Percentiles rank a stretch among this genome's conserved stretches.
These are phyloP conservation scores for Solanum neorickii DNA, from an alignment of 257 asterid species.

Conservation along the genomic window DNA sequence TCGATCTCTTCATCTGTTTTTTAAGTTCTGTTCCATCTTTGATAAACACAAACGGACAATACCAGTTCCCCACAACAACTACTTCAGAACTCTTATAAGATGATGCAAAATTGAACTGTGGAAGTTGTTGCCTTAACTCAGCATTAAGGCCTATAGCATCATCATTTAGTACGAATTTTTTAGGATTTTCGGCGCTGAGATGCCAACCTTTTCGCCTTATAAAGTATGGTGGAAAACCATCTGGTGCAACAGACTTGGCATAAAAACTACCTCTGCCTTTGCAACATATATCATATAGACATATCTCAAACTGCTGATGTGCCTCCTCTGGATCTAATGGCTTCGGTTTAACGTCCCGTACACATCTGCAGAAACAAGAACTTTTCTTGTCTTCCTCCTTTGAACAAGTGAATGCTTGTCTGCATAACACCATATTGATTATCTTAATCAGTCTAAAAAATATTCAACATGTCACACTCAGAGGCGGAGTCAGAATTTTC, in stretches of 20 bases:
- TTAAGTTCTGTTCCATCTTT: slow-evolving; percentile 29
- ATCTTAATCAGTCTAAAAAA: neutral
- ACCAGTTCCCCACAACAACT: slow-evolving; percentile 44
- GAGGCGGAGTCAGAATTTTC: no score
- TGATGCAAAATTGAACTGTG: neutral
- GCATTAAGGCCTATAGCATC: neutral
- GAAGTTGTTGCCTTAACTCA: neutral
- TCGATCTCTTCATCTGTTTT: slow-evolving; percentile 31
- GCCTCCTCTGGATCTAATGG: slow-evolving; percentile 41
- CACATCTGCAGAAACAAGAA: slow-evolving; percentile 38
- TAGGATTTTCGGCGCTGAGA: neutral
- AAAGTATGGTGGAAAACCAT: slow-evolving; percentile 32
- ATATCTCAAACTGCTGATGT: slow-evolving; percentile 32
- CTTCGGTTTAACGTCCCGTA: slow-evolving; percentile 31
- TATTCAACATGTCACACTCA: neutral
- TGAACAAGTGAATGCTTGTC: slow-evolving; percentile 54
- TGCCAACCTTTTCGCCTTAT: slow-evolving; percentile 10
- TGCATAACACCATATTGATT: neutral
- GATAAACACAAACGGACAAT: slow-evolving; percentile 48
- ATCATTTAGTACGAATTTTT: neutral
- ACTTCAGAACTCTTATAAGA: neutral
- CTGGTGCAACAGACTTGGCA: slow-evolving; percentile 18
- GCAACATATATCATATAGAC: slow-evolving; percentile 2
- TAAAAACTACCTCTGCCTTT: neutral
- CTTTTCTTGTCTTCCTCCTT: slow-evolving; percentile 37